Evolutionary conservation across 75 land plant genomes (phyloP).

Genomic region (Larix kaempferi): DNA sequence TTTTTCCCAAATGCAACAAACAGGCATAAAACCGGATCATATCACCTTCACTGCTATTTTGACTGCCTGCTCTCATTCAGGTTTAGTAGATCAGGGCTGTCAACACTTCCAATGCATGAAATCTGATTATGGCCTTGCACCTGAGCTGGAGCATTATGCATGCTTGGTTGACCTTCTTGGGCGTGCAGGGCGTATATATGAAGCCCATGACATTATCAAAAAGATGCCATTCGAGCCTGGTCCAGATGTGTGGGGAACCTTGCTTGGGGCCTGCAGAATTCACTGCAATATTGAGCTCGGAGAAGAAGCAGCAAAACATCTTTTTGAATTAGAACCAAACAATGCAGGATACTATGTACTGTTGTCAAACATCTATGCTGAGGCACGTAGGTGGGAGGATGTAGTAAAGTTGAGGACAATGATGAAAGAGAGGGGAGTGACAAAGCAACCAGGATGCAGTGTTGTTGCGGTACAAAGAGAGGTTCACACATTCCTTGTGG

Average conservation of each 20-base stretch:
- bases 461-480: constrained; percentile 26
- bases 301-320: not conserved
- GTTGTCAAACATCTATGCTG: constrained; percentile 14
- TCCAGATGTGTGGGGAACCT: constrained; percentile 11
- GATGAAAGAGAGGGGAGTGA: not conserved
- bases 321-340: not conserved
- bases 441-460: constrained; percentile 27
- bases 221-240: constrained; percentile 33
- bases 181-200: constrained; percentile 24
- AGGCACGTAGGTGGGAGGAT: not conserved
- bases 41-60: constrained; percentile 29
- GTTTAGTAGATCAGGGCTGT: constrained; percentile 30
- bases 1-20: constrained; percentile 30
- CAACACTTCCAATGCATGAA: constrained; percentile 27
- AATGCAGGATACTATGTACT: not conserved
- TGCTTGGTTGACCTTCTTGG: constrained; percentile 38
- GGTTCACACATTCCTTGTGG: constrained; percentile 33
- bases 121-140: constrained; percentile 1
- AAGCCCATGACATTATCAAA: constrained; percentile 27
- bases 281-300: constrained; percentile 1
- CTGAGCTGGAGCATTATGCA: constrained; percentile 27
- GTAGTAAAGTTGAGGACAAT: not conserved
- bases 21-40: constrained; percentile 12
- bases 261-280: constrained; percentile 12
- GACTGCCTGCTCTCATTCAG: constrained; percentile 37